Percentiles rank a stretch among this genome's conserved stretches.
phyloP scores from a whole-genome alignment of 108 stramenopile genomes.

The Fragilaria radians region DNA sequence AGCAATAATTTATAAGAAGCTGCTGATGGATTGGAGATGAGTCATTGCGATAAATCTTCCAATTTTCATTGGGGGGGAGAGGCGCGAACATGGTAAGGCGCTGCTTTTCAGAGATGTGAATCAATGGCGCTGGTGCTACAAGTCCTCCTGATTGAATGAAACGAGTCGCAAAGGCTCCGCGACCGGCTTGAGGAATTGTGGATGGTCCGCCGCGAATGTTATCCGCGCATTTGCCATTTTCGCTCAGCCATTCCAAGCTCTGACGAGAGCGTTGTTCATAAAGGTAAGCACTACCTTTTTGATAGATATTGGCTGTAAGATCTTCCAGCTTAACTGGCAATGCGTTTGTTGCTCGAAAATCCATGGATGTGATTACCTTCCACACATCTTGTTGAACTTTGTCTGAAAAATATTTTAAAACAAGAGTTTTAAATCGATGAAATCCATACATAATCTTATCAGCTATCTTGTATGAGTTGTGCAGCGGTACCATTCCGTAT shows the following conservation, averaged over 20 bases:
- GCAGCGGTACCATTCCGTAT: not conserved
- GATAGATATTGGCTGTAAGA: not conserved
- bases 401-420: not conserved
- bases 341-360: not conserved
- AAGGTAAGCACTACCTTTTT: not conserved
- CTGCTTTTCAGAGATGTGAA: conserved; percentile 51
- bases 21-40: conserved; percentile 13
- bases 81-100: conserved; percentile 35
- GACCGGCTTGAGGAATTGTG: conserved; percentile 62
- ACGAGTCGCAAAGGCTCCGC: conserved; percentile 73
- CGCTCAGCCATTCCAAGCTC: conserved; percentile 48
- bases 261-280: not conserved
- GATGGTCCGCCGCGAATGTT: conserved; percentile 44
- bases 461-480: not conserved
- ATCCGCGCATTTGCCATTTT: conserved; percentile 58
- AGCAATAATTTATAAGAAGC: conserved; percentile 38
- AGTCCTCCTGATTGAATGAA: conserved; percentile 41
- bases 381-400: not conserved
- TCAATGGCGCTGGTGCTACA: conserved; percentile 53
- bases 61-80: not conserved
- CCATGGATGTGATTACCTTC: not conserved
- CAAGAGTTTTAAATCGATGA: not conserved
- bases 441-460: not conserved
- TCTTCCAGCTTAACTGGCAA: not conserved
- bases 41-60: not conserved